A percentile compares a stretch with the other conserved stretches of the same genome.
Conservation (phyloP, 1,139 yeast genomes). For the Candida frijolesensis region DNA sequence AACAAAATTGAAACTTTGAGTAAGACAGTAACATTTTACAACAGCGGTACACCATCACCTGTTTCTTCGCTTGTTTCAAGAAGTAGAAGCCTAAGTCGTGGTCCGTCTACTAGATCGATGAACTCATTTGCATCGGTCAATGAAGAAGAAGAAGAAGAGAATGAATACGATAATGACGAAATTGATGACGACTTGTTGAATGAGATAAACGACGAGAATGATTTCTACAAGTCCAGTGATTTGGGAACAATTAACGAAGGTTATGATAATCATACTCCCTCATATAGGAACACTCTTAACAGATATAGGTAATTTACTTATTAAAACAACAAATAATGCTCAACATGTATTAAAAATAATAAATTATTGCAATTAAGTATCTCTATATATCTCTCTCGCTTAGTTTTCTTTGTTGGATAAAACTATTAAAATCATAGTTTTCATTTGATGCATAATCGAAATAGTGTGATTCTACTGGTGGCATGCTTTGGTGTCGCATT, state of each 20-base stretch:
- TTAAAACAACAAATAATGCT: neutral
- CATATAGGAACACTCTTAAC: neutral
- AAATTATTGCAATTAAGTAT: neutral
- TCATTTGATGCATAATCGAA: slow-evolving; percentile 36
- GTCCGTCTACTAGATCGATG: slow-evolving; percentile 29
- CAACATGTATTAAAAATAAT: neutral
- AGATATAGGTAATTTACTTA: neutral
- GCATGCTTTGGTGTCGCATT: slow-evolving; percentile 10
- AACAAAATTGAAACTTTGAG: slow-evolving; percentile 52
- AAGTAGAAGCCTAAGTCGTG: slow-evolving; percentile 26
- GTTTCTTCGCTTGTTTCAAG: slow-evolving; percentile 10
- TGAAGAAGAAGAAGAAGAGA: slow-evolving; percentile 22
- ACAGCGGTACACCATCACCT: slow-evolving; percentile 17
- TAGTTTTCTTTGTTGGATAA: slow-evolving; percentile 31
- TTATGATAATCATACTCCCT: neutral
- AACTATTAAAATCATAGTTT: slow-evolving; percentile 40
- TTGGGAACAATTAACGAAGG: slow-evolving; percentile 2
- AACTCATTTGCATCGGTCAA: slow-evolving; percentile 28
- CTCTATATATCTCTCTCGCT: slow-evolving; percentile 5
- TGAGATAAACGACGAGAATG: neutral
- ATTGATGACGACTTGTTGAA: slow-evolving; percentile 2
- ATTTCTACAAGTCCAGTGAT: slow-evolving; percentile 5
- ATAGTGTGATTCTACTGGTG: slow-evolving; percentile 16
- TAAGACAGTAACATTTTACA: slow-evolving; percentile 61
- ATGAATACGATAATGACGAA: slow-evolving; percentile 1